These are phyloP conservation scores for Hyphodiscus sp. DNA, from an alignment of 2,329 filamentous ascomycete species.

Conservation along the genomic window DNA sequence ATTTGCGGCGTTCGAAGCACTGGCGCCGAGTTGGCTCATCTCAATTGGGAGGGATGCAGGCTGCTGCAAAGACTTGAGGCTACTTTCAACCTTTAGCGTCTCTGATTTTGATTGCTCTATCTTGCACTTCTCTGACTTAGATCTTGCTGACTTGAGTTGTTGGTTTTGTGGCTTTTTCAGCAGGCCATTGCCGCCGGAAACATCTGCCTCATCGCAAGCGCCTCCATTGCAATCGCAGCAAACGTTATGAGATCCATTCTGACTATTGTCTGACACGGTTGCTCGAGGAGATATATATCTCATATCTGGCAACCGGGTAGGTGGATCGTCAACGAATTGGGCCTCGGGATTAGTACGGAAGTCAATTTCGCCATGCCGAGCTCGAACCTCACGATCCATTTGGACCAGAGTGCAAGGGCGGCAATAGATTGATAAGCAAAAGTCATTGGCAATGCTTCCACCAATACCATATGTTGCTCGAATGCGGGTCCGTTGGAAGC, in stretches of 20 bases:
- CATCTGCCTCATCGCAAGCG: neutral
- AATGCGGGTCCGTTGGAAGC: slow-evolving; percentile 31
- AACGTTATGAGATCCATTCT: neutral
- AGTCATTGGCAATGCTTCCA: slow-evolving; percentile 32
- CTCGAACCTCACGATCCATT: slow-evolving; percentile 38
- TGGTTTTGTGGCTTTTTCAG: neutral
- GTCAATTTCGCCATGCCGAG: slow-evolving; percentile 31
- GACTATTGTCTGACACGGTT: slow-evolving; percentile 1
- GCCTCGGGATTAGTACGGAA: slow-evolving; percentile 9
- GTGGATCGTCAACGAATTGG: neutral
- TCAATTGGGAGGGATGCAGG: neutral
- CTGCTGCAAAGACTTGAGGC: neutral
- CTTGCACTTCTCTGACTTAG: neutral
- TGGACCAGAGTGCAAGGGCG: slow-evolving; percentile 36
- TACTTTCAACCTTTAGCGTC: neutral
- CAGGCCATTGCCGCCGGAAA: neutral
- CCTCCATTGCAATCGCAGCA: neutral
- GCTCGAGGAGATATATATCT: slow-evolving; percentile 12
- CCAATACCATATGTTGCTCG: slow-evolving; percentile 37
- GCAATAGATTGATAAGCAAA: slow-evolving; percentile 33
- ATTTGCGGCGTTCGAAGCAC: neutral
- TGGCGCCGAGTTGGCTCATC: neutral
- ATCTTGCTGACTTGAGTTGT: neutral
- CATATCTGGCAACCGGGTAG: slow-evolving; percentile 14
- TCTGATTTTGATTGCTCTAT: too few relatives aligned